A percentile compares a stretch with the other conserved stretches of the same genome.
phyloP scores from a whole-genome alignment of 768 basidiomycete genomes.

The Podaxis sp. region DNA sequence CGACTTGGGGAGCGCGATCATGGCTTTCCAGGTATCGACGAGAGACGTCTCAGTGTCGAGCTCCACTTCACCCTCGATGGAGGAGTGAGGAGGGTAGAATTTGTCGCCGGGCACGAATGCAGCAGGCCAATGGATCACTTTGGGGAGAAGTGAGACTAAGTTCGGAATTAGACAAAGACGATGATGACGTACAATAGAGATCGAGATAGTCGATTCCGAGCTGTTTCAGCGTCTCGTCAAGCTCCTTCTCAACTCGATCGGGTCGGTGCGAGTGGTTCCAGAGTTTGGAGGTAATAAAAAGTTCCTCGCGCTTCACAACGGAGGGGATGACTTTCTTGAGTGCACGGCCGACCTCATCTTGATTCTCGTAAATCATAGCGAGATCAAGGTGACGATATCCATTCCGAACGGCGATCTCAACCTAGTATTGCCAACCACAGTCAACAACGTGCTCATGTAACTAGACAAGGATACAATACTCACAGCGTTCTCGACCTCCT shows the following conservation, averaged over 20 bases:
- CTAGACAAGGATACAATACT: slow-evolving; percentile 15
- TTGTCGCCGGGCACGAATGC: slow-evolving; percentile 59
- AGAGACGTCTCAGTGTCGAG: slow-evolving; percentile 59
- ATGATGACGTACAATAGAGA: slow-evolving; percentile 58
- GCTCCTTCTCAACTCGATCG: slow-evolving; percentile 64
- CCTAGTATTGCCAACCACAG: slow-evolving; percentile 35
- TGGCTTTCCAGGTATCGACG: slow-evolving; percentile 82
- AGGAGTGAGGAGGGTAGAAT: slow-evolving; percentile 51
- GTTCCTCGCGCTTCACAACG: slow-evolving; percentile 76
- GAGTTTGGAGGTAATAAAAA: slow-evolving; percentile 80
- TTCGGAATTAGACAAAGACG: neutral
- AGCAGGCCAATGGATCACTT: slow-evolving; percentile 81
- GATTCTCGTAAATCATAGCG: slow-evolving; percentile 78
- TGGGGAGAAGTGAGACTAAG: neutral
- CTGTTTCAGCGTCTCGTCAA: slow-evolving; percentile 72
- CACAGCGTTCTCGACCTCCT: slow-evolving; percentile 75
- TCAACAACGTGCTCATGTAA: slow-evolving; percentile 5
- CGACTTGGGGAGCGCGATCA: slow-evolving; percentile 67
- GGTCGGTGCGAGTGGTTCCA: slow-evolving; percentile 79
- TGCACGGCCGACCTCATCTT: slow-evolving; percentile 71
- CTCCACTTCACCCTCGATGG: slow-evolving; percentile 42
- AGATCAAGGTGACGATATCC: slow-evolving; percentile 88
- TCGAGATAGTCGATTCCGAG: slow-evolving; percentile 79
- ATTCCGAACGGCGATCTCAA: slow-evolving; percentile 68
- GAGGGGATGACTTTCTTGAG: slow-evolving; percentile 75